A percentile compares a stretch with the other conserved stretches of the same genome.
Conservation (phyloP, 768 basidiomycete species). For the Pulveroboletus frians region DNA sequence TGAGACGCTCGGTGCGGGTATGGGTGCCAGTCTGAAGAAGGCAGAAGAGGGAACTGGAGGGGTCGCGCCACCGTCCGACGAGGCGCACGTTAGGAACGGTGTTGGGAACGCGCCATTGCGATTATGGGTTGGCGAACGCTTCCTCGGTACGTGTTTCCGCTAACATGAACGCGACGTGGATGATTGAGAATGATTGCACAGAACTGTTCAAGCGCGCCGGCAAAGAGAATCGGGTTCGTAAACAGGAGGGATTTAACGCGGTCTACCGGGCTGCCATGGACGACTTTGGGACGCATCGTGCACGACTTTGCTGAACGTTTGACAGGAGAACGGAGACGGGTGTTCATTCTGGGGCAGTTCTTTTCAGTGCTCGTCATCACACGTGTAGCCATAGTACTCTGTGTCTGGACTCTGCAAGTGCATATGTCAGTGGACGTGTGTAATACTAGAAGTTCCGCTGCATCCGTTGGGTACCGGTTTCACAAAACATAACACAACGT, state of each 20-base stretch:
- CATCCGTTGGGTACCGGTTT: not conserved
- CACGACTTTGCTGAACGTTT: conserved; percentile 15
- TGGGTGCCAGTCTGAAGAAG: conserved; percentile 41
- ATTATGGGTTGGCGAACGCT: conserved; percentile 69
- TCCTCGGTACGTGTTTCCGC: conserved; percentile 43
- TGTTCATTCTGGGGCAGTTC: not conserved
- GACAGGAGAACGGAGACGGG: not conserved
- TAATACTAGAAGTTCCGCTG: not conserved
- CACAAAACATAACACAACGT: not conserved
- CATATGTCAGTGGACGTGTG: not conserved
- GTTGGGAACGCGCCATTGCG: conserved; percentile 62
- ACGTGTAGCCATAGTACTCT: conserved; percentile 10
- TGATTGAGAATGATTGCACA: conserved; percentile 15
- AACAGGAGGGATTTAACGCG: conserved; percentile 44
- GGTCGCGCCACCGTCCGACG: not conserved
- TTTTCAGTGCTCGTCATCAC: not conserved
- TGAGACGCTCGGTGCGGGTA: conserved; percentile 65
- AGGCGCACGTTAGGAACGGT: conserved; percentile 23
- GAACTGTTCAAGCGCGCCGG: conserved; percentile 57
- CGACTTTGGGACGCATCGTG: conserved; percentile 12
- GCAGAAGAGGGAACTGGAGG: conserved; percentile 3
- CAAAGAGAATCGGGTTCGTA: conserved; percentile 41
- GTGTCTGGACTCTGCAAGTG: not conserved
- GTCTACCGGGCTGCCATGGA: conserved; percentile 24
- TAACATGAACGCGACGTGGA: not conserved